phyloP scores from a whole-genome alignment of 106 monocot species.

The Dendrobium chrysotoxum region DNA sequence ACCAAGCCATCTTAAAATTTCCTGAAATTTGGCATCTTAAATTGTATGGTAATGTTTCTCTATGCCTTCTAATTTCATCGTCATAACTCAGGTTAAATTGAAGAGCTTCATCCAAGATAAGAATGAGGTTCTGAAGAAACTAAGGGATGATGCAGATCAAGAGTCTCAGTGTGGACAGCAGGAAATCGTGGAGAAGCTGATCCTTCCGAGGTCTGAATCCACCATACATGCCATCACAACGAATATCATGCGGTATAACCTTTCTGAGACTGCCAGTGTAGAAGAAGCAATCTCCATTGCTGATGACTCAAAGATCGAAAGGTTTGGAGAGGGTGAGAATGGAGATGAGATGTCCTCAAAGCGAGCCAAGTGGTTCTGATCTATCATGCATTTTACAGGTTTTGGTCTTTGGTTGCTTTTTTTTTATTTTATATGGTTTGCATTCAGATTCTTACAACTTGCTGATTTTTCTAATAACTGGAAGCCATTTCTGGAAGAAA shows the following conservation, averaged over 20 bases:
- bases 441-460: neutral
- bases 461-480: neutral
- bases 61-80: neutral
- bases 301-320: neutral
- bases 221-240: slow-evolving; percentile 51
- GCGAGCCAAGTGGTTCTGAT: slow-evolving; percentile 18
- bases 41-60: no score
- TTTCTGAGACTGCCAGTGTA: slow-evolving; percentile 9
- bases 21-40: neutral
- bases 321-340: slow-evolving; percentile 9
- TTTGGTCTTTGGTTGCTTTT: neutral
- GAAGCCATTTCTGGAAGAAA: neutral
- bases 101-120: slow-evolving; percentile 40
- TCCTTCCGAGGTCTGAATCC: slow-evolving; percentile 33
- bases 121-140: slow-evolving; percentile 39
- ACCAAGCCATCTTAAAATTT: neutral
- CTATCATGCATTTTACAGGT: neutral
- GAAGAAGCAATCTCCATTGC: neutral
- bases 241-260: slow-evolving; percentile 32
- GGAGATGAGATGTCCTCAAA: slow-evolving; percentile 10
- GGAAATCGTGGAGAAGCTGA: slow-evolving; percentile 41
- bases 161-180: slow-evolving; percentile 54
- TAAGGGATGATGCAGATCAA: slow-evolving; percentile 41
- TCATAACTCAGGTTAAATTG: slow-evolving; percentile 32
- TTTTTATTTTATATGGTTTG: neutral